A percentile compares a stretch with the other conserved stretches of the same genome.
phyloP scores from a whole-genome alignment of 345 rosid genomes.

The Lepidium africanum region DNA sequence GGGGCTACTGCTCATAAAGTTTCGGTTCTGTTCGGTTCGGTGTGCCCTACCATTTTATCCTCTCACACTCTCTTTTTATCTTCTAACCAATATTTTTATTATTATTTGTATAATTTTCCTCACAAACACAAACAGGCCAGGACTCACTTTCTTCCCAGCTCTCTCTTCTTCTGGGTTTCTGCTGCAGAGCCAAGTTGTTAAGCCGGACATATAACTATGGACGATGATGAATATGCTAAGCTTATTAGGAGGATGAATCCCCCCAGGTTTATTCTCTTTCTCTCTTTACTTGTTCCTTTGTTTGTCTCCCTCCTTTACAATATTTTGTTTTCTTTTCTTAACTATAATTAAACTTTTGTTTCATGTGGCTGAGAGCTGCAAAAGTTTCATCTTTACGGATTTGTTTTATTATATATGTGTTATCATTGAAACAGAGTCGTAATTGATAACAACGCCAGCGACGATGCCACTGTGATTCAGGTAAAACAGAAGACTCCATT shows the following conservation, averaged over 20 bases:
- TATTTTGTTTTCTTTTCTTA: no score
- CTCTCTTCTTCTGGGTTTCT: not conserved
- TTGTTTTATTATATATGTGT: not conserved
- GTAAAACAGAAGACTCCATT: constrained; percentile 10
- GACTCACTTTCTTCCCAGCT: not conserved
- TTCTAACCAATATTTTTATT: not conserved
- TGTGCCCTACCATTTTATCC: not conserved
- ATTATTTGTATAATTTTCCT: not conserved
- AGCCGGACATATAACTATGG: not conserved
- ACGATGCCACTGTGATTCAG: constrained; percentile 76
- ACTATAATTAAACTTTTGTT: no score
- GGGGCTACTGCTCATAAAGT: not conserved
- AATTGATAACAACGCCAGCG: constrained; percentile 56
- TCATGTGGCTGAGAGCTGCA: no score
- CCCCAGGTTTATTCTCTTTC: constrained; percentile 44
- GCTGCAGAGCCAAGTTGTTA: not conserved
- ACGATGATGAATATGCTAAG: constrained; percentile 84
- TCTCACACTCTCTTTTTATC: not conserved
- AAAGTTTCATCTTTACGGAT: not conserved
- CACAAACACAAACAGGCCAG: not conserved
- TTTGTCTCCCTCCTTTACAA: not conserved
- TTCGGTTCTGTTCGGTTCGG: not conserved
- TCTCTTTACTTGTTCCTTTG: not conserved
- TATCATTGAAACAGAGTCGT: constrained; percentile 53
- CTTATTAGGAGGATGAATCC: constrained; percentile 86